A percentile compares a stretch with the other conserved stretches of the same genome.
These are phyloP conservation scores for Nothophytophthora sp. DNA, from an alignment of 352 stramenopile genomes.

Conservation along the genomic window DNA sequence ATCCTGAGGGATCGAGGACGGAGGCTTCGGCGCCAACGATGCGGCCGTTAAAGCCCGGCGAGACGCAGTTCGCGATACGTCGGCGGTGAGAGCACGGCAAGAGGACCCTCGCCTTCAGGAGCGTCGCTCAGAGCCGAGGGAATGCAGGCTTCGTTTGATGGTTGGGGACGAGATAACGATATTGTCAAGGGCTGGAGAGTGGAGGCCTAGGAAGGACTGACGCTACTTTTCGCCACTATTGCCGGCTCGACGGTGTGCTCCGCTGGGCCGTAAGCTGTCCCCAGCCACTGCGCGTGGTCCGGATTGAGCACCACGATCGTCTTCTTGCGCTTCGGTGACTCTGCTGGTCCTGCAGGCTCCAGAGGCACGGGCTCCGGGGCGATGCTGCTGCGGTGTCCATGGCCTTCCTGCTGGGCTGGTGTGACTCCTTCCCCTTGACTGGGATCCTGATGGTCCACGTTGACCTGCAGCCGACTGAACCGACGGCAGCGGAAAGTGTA, in stretches of 20 bases:
- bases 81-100: constrained; percentile 7
- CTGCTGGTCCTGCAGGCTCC: constrained; percentile 5
- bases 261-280: constrained; percentile 20
- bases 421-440: background rate
- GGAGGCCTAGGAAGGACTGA: too few species aligned
- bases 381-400: constrained; percentile 21
- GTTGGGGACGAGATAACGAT: too few species aligned
- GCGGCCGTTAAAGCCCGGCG: constrained; percentile 12
- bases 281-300: constrained; percentile 34
- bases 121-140: too few species aligned
- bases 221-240: constrained; percentile 7
- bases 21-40: constrained; percentile 6
- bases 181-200: too few species aligned
- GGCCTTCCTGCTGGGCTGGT: constrained; percentile 1
- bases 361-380: constrained; percentile 12
- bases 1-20: background rate
- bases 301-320: constrained; percentile 50
- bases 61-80: constrained; percentile 20
- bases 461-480: constrained; percentile 46
- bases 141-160: too few species aligned
- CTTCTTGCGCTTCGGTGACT: constrained; percentile 22
- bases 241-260: background rate
- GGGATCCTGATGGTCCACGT: background rate
- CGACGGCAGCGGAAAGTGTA: constrained; percentile 64
- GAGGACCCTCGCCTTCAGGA: too few species aligned